A percentile compares a stretch with the other conserved stretches of the same genome.
phyloP scores from a whole-genome alignment of 768 basidiomycete genomes.

The Gloeostereum incarnatum region DNA sequence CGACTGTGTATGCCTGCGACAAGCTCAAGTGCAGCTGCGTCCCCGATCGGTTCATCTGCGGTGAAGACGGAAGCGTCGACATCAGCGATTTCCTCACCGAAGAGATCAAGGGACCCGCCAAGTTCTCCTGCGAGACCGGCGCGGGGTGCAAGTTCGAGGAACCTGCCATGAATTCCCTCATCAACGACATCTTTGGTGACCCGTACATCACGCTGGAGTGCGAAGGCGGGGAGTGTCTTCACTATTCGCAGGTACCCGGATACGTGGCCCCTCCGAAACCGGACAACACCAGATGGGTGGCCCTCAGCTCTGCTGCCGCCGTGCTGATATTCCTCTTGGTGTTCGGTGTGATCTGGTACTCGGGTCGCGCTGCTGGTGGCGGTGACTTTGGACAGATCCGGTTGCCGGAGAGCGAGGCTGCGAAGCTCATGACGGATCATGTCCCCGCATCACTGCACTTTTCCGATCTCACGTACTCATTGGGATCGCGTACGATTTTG shows the following conservation, averaged over 20 bases:
- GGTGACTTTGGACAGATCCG: slow-evolving; percentile 65
- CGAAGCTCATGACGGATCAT: slow-evolving; percentile 88
- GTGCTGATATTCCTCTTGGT: slow-evolving; percentile 65
- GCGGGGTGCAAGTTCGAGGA: slow-evolving; percentile 87
- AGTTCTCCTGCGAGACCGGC: slow-evolving; percentile 68
- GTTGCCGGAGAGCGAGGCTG: slow-evolving; percentile 72
- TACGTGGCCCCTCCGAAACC: slow-evolving; percentile 79
- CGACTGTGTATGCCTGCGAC: slow-evolving; percentile 72
- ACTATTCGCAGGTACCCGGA: slow-evolving; percentile 92
- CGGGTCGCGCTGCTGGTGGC: slow-evolving; percentile 61
- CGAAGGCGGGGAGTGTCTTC: slow-evolving; percentile 86
- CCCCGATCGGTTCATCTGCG: slow-evolving; percentile 91
- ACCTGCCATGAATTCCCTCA: slow-evolving; percentile 93
- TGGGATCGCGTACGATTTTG: slow-evolving; percentile 62
- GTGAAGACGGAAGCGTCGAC: slow-evolving; percentile 91
- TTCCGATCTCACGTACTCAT: slow-evolving; percentile 70
- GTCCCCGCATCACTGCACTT: slow-evolving; percentile 94
- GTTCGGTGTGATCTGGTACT: slow-evolving; percentile 79
- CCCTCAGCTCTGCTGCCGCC: slow-evolving; percentile 74
- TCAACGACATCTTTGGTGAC: slow-evolving; percentile 91
- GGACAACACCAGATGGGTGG: slow-evolving; percentile 75
- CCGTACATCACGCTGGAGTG: slow-evolving; percentile 81
- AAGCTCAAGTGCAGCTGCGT: slow-evolving; percentile 87
- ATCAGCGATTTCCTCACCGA: slow-evolving; percentile 90
- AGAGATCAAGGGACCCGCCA: slow-evolving; percentile 85